Evolutionary conservation across 805 yeast species (phyloP).

Genomic region (Danielozyma ontarioensis): DNA sequence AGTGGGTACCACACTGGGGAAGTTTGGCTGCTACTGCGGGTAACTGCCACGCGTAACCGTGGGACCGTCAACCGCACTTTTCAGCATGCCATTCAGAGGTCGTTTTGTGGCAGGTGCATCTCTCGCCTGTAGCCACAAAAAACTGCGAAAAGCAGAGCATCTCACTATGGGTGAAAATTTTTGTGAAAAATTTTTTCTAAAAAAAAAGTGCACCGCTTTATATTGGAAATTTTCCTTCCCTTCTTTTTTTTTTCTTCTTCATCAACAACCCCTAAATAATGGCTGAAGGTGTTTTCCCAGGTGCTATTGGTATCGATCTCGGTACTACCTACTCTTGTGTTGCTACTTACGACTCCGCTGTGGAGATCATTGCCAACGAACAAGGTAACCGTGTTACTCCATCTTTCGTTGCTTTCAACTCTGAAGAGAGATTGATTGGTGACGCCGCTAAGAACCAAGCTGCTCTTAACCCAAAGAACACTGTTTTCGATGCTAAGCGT

Average conservation of each 20-base stretch:
- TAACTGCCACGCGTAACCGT: neutral
- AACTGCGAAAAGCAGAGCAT: too few species aligned
- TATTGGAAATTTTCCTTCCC: constrained; percentile 5
- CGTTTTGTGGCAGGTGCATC: constrained; percentile 1
- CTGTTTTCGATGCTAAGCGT: constrained; percentile 48
- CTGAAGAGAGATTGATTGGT: constrained; percentile 48
- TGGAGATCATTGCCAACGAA: constrained; percentile 47
- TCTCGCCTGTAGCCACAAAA: too few species aligned
- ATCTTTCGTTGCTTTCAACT: constrained; percentile 45
- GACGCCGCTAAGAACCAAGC: constrained; percentile 50
- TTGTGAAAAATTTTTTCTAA: constrained; percentile 13
- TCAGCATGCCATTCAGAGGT: constrained; percentile 1
- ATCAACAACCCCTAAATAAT: constrained; percentile 4
- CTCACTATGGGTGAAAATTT: too few species aligned
- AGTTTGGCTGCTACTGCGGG: too few species aligned
- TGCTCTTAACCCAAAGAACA: constrained; percentile 46
- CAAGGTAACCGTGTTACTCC: constrained; percentile 51
- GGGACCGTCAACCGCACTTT: neutral
- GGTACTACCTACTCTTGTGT: constrained; percentile 50
- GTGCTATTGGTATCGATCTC: constrained; percentile 48
- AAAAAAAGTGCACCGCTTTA: constrained; percentile 1
- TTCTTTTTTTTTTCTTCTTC: constrained; percentile 5
- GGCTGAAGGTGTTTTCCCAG: constrained; percentile 3
- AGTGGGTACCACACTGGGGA: too few species aligned
- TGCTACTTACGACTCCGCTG: constrained; percentile 46